Base-by-base conservation (phyloP, 2,329 filamentous ascomycete species). In the Aspergillus piperis region DNA sequence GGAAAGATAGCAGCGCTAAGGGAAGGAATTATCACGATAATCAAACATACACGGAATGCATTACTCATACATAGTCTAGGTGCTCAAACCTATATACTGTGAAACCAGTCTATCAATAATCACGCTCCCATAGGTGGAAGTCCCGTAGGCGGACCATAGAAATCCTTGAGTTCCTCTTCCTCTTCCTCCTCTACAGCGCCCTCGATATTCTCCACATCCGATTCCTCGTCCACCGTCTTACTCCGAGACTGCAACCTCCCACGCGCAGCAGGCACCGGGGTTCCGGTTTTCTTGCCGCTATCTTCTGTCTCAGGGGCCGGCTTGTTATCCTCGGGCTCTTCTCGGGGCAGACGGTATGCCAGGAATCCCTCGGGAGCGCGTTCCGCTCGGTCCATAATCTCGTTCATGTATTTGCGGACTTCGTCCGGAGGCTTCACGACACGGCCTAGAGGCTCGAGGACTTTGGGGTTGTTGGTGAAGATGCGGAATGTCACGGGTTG, bases 401-500 rank as follows among this genome's bases (percentile, higher is more conserved):
- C 79, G 58, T 84, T 80, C 84, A 86, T 85, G 65, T 83, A 80
- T 62, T 78, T 79, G 61, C 80, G 77, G 3, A 84, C 83, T 64
- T 84, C 82, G 1, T 82, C 78, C 3, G 79, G 71, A 2, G 83
- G 79, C 60, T 83, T 84, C 19, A 88, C 82, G 57, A 85, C 83
- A 19, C 83, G 81, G 30, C 79, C 78, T 8, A 88, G 75, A 3
- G 83, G 81, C 58, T 85, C 82, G 13, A 87, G 77, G 13, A 83
- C 77, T 39, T 81, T 79, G 17, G 82, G 77, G 55, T 83, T 80
- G 25, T 78, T 74, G 52, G 83, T 82, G 39, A 81, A 78, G 44
- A 88, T 78, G 42, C 84, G 82, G 62, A 87, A 83, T 1, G 86
- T 88, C 53, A 82, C 74, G 13, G 81, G 80, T 66, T 82, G 80